Evolutionary conservation across 2,329 filamentous ascomycete genomes (phyloP).

Genomic region (Ceratocystis ficicola): DNA sequence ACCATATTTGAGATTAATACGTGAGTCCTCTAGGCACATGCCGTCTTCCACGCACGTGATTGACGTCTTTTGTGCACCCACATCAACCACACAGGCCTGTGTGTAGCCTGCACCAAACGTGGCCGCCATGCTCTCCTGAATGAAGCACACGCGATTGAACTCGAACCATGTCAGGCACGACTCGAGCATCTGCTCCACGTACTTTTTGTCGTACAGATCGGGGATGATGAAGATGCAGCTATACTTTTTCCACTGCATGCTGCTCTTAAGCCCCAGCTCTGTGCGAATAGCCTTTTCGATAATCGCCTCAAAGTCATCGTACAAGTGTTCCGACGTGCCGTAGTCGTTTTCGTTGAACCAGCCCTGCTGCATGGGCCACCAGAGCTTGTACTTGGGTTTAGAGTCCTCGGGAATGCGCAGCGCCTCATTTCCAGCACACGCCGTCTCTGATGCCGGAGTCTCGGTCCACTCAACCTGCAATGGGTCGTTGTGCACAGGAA

Average conservation of each 20-base stretch:
- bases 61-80: conserved; percentile 94
- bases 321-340: conserved; percentile 61
- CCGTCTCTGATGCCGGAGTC: conserved; percentile 31
- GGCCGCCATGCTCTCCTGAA: conserved; percentile 89
- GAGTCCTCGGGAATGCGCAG: conserved; percentile 82
- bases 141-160: conserved; percentile 80
- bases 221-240: conserved; percentile 96
- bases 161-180: conserved; percentile 82
- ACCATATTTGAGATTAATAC: conserved; percentile 88
- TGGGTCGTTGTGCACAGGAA: conserved; percentile 89
- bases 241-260: conserved; percentile 77
- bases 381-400: conserved; percentile 76
- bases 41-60: conserved; percentile 96
- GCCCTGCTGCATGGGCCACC: conserved; percentile 80
- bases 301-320: conserved; percentile 76
- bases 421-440: conserved; percentile 52
- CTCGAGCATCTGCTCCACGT: conserved; percentile 73
- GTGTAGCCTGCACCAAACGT: conserved; percentile 93
- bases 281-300: conserved; percentile 73
- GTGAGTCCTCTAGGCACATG: conserved; percentile 84
- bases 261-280: conserved; percentile 67
- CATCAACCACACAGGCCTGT: conserved; percentile 86
- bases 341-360: conserved; percentile 90
- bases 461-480: conserved; percentile 90
- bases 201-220: conserved; percentile 88